Base-by-base conservation (phyloP, 164 flowering plant genomes). In the Dillenia turbinata region DNA sequence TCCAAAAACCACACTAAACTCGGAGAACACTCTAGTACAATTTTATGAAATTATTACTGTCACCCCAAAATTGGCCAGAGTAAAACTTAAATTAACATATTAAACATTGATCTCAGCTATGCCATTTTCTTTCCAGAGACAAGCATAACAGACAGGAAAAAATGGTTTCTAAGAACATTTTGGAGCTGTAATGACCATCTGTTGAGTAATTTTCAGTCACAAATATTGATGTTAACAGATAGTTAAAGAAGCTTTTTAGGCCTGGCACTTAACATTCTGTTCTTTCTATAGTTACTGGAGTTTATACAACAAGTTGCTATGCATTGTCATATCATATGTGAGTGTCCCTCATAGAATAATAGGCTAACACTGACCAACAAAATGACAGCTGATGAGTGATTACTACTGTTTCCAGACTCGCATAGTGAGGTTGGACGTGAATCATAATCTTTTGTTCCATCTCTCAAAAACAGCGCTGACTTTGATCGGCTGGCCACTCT, bases 301-400 rank as follows among this genome's bases (percentile, higher is more conserved):
- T 51, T 45, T 15, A 52, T 50, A 16, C 17, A 14, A 44, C 43
- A 62, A 12, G 19, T 60, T 13, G 26, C 24, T 13, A 24, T 8
- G 52, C 47, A 61, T 26, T 5, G 2, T 26, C 5, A 26, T 26
- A 26, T 26, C 47, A 33, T n/a, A 26, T 12, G 12, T 14, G 47
- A 49, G 33, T 46, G 15, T 4, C 10, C 50, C 15, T 14, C 24
- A 47, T 16, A 44, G 43, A 15, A 13, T 10, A 10, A 17, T 44
- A 12, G 17, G 16, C 33, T 16, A 49, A 16, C 15, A 65, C 72
- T 3, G 78, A 84, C 83, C 76, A 60, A 67, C 19, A 75, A 77
- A 72, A 73, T 75, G 24, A 61, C 66, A 59, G 79, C 72, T 50
- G 84, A 73, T 49, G 71, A 46, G 40, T 57, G 60, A 17, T 14